Conservation (phyloP, 768 basidiomycete genomes). For the Mycena capillaripes region DNA sequence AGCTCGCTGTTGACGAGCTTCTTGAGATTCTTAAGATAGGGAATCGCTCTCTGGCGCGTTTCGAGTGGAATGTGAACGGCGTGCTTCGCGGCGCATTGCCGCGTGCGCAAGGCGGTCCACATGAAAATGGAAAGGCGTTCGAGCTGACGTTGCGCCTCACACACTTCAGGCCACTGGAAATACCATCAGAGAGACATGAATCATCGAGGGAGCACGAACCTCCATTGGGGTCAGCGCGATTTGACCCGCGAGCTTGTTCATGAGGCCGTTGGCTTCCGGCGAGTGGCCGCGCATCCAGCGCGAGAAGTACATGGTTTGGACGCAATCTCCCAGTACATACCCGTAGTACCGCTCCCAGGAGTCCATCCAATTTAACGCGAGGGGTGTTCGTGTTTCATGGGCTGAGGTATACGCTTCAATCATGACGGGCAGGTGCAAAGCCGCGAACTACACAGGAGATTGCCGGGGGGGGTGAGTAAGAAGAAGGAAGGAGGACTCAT, state of each 20-base stretch:
- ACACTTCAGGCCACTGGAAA: conserved; percentile 28
- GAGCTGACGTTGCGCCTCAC: conserved; percentile 31
- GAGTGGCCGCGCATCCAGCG: conserved; percentile 34
- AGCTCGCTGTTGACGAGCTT: conserved; percentile 26
- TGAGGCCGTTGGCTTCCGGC: conserved; percentile 10
- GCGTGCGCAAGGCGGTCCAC: conserved; percentile 23
- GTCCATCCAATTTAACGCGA: conserved; percentile 27
- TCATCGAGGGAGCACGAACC: not conserved
- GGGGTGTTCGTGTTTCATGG: conserved; percentile 22
- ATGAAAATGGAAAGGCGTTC: conserved; percentile 19
- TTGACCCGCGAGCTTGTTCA: conserved; percentile 20
- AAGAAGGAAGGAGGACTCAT: not conserved
- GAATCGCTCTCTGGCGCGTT: conserved; percentile 20
- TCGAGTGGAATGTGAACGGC: conserved; percentile 31
- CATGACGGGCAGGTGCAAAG: conserved; percentile 15
- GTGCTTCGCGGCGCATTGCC: conserved; percentile 24
- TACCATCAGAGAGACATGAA: not conserved
- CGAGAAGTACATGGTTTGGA: conserved; percentile 32
- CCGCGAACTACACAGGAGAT: conserved; percentile 19
- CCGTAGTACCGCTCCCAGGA: conserved; percentile 30
- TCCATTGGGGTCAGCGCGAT: conserved; percentile 14
- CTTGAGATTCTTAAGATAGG: conserved; percentile 25
- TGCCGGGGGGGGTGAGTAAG: too few species aligned
- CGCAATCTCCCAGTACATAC: conserved; percentile 15
- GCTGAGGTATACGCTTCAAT: conserved; percentile 20